A percentile compares a stretch with the other conserved stretches of the same genome.
Evolutionary conservation across 2,329 filamentous ascomycete genomes (phyloP).

Genomic region (Lecanicillium sp.): DNA sequence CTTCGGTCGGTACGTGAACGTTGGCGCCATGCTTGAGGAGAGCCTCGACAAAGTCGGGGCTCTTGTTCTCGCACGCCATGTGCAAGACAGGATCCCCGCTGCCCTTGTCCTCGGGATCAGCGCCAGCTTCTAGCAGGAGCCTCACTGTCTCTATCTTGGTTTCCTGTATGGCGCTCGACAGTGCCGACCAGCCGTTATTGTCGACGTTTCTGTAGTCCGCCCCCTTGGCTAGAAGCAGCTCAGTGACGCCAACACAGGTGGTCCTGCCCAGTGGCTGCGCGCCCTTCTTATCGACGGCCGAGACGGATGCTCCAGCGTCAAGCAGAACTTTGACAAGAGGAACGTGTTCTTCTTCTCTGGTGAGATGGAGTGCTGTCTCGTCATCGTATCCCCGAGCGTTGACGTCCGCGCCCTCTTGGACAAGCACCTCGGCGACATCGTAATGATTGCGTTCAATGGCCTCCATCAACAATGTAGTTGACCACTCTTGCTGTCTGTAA

Average conservation of each 20-base stretch:
- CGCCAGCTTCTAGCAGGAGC: slow-evolving; percentile 22
- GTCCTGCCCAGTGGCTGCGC: neutral
- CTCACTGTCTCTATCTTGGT: slow-evolving; percentile 17
- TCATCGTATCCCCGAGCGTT: neutral
- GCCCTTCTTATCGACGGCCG: neutral
- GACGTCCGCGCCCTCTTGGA: slow-evolving; percentile 6
- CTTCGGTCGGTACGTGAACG: neutral
- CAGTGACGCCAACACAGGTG: neutral
- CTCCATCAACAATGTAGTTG: neutral
- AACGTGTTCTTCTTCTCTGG: neutral
- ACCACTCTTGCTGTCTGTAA: neutral
- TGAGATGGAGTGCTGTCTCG: neutral
- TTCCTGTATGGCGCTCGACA: too few relatives aligned
- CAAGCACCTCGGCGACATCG: neutral
- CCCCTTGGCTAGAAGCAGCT: neutral
- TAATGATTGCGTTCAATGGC: neutral
- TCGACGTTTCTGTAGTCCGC: neutral
- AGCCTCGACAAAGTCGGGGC: neutral
- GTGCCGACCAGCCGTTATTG: neutral
- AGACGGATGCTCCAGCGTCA: neutral
- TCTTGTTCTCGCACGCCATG: neutral
- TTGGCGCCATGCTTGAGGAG: neutral
- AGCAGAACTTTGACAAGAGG: neutral
- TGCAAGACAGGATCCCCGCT: neutral
- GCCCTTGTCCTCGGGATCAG: slow-evolving; percentile 15